Conservation (phyloP, 139 green algal species). For the Zygnema circumcarinatum region DNA sequence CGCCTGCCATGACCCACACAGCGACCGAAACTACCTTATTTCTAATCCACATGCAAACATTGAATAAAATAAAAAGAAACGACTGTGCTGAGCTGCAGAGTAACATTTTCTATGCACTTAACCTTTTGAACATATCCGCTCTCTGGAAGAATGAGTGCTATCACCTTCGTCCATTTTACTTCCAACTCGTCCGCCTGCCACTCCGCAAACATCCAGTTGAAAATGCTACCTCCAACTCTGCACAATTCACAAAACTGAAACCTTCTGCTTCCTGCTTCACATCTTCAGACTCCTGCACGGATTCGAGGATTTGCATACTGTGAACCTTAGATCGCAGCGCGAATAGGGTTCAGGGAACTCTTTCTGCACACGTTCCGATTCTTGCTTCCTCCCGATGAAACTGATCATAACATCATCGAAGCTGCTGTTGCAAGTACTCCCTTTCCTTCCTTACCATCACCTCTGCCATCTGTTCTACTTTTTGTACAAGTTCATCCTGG, state of each 20-base stretch:
- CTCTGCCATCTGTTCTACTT: background rate
- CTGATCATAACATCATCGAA: background rate
- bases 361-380: background rate
- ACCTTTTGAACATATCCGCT: background rate
- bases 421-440: background rate
- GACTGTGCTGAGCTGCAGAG: background rate
- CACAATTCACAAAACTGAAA: background rate
- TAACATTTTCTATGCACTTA: background rate
- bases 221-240: slow-evolving; percentile 1
- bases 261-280: background rate
- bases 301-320: too few species aligned
- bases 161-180: background rate
- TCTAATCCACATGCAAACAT: background rate
- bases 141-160: background rate
- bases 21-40: background rate
- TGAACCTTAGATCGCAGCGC: too few species aligned
- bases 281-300: background rate
- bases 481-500: background rate
- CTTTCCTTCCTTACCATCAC: background rate
- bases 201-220: background rate
- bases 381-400: background rate
- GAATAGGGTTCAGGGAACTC: too few species aligned
- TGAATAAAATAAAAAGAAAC: background rate
- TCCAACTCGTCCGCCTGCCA: background rate
- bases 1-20: too few species aligned